Evolutionary conservation across 2,329 filamentous ascomycete species (phyloP).

Genomic region (Scytalidium lignicola): DNA sequence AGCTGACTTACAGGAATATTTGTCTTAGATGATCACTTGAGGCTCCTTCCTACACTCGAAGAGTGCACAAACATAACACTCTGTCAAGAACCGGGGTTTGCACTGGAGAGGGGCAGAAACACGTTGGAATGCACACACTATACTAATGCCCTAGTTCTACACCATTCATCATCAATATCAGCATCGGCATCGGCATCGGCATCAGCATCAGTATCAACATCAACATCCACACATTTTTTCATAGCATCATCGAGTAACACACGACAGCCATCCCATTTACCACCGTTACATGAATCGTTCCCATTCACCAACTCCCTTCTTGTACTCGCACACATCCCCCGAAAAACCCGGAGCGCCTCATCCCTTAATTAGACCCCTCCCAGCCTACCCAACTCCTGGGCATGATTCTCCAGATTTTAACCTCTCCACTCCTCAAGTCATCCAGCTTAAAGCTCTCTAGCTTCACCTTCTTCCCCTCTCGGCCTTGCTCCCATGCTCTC

Average conservation of each 20-base stretch:
- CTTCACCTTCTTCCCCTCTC: constrained; percentile 91
- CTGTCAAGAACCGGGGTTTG: too few relatives aligned
- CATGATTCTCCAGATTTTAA: constrained; percentile 96
- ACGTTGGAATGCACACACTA: neutral
- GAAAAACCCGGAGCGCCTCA: neutral
- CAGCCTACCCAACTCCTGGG: constrained; percentile 88
- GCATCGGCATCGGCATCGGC: too few relatives aligned
- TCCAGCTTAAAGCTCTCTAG: constrained; percentile 91
- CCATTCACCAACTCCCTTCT: neutral
- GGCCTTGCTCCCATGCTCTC: constrained; percentile 87
- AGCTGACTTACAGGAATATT: too few relatives aligned
- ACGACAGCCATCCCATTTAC: neutral
- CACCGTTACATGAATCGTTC: neutral
- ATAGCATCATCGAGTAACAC: neutral
- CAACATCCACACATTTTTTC: neutral
- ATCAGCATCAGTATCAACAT: neutral
- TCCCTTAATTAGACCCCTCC: constrained; percentile 54
- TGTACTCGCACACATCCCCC: neutral
- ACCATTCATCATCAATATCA: too few relatives aligned
- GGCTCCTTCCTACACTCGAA: too few relatives aligned
- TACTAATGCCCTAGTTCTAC: neutral
- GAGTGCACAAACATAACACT: too few relatives aligned
- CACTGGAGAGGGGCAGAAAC: neutral
- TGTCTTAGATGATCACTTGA: too few relatives aligned
- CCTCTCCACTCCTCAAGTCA: constrained; percentile 87